phyloP scores from a whole-genome alignment of 371 early-diverging fungal genomes.

The Mycotypha africana region DNA sequence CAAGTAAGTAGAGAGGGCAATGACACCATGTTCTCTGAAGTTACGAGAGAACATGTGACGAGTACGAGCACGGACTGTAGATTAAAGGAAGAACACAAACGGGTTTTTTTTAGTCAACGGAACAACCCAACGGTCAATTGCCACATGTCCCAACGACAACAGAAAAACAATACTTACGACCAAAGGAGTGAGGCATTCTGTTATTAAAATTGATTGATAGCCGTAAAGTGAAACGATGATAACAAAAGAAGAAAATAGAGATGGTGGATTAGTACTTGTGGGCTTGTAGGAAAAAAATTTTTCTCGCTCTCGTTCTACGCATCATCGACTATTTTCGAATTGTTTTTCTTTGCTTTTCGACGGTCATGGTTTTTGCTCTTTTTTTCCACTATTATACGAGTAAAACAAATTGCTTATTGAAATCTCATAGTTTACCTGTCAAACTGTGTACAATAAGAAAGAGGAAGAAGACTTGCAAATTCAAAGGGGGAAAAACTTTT shows the following conservation, averaged over 20 bases:
- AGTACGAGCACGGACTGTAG: conserved; percentile 74
- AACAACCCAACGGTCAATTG: neutral
- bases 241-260: conserved; percentile 2
- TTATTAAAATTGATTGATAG: too few relatives aligned
- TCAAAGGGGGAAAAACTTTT: neutral
- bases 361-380: neutral
- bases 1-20: conserved; percentile 94
- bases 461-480: conserved; percentile 20
- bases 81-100: neutral
- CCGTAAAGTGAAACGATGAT: neutral
- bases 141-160: too few relatives aligned
- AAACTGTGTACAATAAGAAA: conserved; percentile 28
- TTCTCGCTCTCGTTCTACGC: too few relatives aligned
- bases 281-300: too few relatives aligned
- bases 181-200: conserved; percentile 91
- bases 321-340: too few relatives aligned
- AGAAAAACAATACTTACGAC: conserved; percentile 62
- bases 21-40: conserved; percentile 92
- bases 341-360: neutral
- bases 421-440: conserved; percentile 21
- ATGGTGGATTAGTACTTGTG: too few relatives aligned
- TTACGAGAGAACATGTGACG: conserved; percentile 97
- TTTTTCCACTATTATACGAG: too few relatives aligned
- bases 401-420: too few relatives aligned
- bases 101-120: too few relatives aligned